Evolutionary conservation across 257 asterid species (phyloP), one percentile per base, ranked within the genome.

Genomic region (Petunia axillaris): DNA sequence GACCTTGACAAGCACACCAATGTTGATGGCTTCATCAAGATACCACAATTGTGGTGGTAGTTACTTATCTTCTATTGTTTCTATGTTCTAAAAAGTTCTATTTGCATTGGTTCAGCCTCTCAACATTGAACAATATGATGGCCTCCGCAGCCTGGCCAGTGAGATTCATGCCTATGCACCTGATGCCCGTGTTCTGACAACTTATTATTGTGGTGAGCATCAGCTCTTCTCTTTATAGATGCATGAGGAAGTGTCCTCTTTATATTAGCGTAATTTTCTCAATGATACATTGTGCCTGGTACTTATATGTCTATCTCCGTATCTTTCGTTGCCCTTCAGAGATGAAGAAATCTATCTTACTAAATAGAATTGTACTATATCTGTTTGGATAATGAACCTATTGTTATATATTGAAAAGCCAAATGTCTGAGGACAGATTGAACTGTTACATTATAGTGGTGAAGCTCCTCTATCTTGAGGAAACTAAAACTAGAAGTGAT

Each of bases 131-230:
- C 99, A 96, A 67, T 96, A 89, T 82, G 91, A 94, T 82, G 91
- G 87, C 75, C 81, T 96, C 68, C 96, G 98, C 82, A 82, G 64
- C 82, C 90, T 94, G 98, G 99, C 99, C 63, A 85, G 97, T 83
- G 99, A 90, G 84, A 90, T 96, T 87, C 99, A 94, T 85, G 97
- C 97, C 59, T 96, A 93, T 67, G 97, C 99, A 86, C 97, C 98
- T 58, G 98, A 96, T 91, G 97, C 99, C 84, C 98, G 99, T 53
- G 80, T 95, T 81, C 90, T 96, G 91, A 96, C 99, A 43, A 92
- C 99, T 73, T 95, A 96, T 82, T 96, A 96, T 81, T 90, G 95
- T 63, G 99, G 98, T 94, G 83, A 82, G 88, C 71, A 77, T 79
- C 77, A 60, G 6, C 53, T 6, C 59, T 55, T 80, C 79, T 60